These are phyloP conservation scores for Endoconidiophora laricicola DNA, from an alignment of 2,329 filamentous ascomycete genomes.

Conservation along the genomic window DNA sequence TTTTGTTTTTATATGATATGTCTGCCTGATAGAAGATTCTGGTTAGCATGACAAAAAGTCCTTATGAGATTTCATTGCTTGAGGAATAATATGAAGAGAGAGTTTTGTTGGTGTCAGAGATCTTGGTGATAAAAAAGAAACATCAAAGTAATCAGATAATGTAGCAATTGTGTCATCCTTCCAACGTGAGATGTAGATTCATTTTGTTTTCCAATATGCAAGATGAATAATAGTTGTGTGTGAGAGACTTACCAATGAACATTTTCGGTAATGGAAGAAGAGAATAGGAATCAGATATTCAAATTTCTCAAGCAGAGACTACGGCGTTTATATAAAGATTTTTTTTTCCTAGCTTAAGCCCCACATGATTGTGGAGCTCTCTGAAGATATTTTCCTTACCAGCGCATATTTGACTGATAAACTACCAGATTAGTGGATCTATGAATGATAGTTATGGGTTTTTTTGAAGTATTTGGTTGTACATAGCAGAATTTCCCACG, in stretches of 20 bases:
- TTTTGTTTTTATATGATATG: background rate
- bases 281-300: conserved; percentile 1
- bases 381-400: background rate
- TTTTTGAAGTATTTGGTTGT: too few species aligned
- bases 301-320: background rate
- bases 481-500: too few species aligned
- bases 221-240: background rate
- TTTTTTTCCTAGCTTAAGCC: background rate
- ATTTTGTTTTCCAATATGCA: too few species aligned
- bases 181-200: conserved; percentile 15
- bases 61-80: background rate
- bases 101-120: conserved; percentile 38
- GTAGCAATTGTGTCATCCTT: conserved; percentile 40
- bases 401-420: background rate
- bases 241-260: conserved; percentile 21
- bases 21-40: background rate
- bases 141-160: conserved; percentile 43
- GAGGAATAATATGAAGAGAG: background rate
- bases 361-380: conserved; percentile 3
- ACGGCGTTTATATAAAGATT: conserved; percentile 6
- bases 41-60: background rate
- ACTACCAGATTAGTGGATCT: too few species aligned
- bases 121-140: conserved; percentile 51
- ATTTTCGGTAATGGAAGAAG: conserved; percentile 5
- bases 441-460: too few species aligned